These are phyloP conservation scores for Pseudogymnoascus sp. DNA, from an alignment of 2,329 filamentous ascomycete genomes.

Conservation along the genomic window DNA sequence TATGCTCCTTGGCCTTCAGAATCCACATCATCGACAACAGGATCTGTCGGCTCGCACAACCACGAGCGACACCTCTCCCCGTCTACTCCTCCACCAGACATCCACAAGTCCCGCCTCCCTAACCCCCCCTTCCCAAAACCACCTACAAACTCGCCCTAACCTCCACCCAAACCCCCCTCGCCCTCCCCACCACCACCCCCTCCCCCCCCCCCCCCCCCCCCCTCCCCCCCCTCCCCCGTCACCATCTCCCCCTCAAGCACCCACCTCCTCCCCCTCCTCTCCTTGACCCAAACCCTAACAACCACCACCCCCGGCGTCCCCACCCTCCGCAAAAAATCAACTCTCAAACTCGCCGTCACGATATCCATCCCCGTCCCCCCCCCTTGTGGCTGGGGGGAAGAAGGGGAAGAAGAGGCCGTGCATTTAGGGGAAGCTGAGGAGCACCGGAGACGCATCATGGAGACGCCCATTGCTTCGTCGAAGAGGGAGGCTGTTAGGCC, in stretches of 20 bases:
- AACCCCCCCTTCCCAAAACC: too few species aligned
- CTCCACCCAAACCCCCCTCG: conserved; percentile 42
- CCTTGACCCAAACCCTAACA: conserved; percentile 38
- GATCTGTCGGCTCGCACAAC: too few species aligned
- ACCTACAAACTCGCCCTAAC: conserved; percentile 14
- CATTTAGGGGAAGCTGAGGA: conserved; percentile 16
- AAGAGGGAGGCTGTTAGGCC: neutral
- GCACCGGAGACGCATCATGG: conserved; percentile 29
- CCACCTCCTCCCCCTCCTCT: conserved; percentile 43
- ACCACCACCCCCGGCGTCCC: conserved; percentile 40
- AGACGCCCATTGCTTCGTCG: conserved; percentile 8
- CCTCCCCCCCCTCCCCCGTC: conserved; percentile 37
- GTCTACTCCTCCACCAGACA: too few species aligned
- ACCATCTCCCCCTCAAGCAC: conserved; percentile 22
- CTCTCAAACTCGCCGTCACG: conserved; percentile 47
- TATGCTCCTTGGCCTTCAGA: neutral
- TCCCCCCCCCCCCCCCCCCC: conserved; percentile 32
- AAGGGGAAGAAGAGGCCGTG: too few species aligned
- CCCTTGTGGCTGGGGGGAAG: conserved; percentile 6
- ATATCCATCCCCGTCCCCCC: conserved; percentile 23
- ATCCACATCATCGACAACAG: neutral
- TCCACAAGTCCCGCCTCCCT: too few species aligned
- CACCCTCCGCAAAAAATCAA: conserved; percentile 44
- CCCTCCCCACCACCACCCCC: conserved; percentile 39
- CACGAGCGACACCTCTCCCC: too few species aligned